Percentiles rank a stretch among this genome's conserved stretches.
Conservation (phyloP, 164 flowering plant species). For the Amborella trichopoda region DNA sequence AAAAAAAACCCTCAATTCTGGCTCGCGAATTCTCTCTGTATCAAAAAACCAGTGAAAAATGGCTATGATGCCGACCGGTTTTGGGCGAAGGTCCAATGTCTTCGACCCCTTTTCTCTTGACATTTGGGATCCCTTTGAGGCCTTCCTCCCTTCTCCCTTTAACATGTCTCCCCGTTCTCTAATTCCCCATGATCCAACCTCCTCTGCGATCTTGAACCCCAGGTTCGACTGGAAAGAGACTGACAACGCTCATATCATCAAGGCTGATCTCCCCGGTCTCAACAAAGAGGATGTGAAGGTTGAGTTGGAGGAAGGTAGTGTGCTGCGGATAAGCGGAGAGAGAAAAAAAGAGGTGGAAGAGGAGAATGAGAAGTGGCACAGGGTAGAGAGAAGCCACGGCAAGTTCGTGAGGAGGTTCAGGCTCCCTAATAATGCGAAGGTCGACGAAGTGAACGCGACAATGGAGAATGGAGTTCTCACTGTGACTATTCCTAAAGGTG, state of each 20-base stretch:
- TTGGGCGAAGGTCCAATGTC: conserved; percentile 5
- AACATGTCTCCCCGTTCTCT: neutral
- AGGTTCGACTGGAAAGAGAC: conserved; percentile 32
- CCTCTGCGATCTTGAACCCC: conserved; percentile 10
- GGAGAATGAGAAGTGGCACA: conserved; percentile 23
- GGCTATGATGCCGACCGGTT: conserved; percentile 2
- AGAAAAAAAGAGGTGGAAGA: conserved; percentile 20
- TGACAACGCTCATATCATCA: conserved; percentile 27
- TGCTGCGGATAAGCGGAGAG: conserved; percentile 28
- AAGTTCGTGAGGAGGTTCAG: conserved; percentile 23
- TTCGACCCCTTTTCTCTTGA: conserved; percentile 12
- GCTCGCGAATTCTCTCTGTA: too few species aligned
- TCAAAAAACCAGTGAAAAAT: too few species aligned
- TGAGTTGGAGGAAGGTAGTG: conserved; percentile 27
- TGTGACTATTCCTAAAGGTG: conserved; percentile 25
- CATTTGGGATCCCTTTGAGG: conserved; percentile 8
- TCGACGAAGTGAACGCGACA: conserved; percentile 20
- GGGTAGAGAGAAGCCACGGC: conserved; percentile 24
- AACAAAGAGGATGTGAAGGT: conserved; percentile 32
- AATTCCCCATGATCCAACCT: neutral
- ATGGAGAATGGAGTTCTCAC: conserved; percentile 29
- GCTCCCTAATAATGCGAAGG: conserved; percentile 27
- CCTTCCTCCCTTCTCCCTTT: conserved; percentile 9
- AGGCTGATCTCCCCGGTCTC: conserved; percentile 28
- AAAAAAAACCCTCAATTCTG: too few species aligned